Base-by-base conservation (phyloP, 1,139 yeast species). In the Suhomyces atakaporum region DNA sequence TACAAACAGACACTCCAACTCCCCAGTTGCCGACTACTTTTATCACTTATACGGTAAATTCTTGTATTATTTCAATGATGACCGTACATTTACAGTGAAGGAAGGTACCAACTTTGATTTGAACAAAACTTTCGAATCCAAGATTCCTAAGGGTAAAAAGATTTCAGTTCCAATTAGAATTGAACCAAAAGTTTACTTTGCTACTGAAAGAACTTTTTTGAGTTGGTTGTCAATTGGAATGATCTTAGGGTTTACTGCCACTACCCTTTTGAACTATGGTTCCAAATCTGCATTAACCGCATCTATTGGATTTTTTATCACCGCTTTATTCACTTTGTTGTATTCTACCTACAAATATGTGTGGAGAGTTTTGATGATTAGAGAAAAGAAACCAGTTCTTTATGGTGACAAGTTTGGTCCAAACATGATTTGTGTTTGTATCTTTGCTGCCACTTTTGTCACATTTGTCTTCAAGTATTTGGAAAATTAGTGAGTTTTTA, bases 341-440 rank as follows among this genome's bases (percentile, higher is more conserved):
- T 90, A 90, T 60, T 77, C 96, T n/a, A 75, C 85, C 13, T 76
- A 71, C 49, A 76, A 78, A 52, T 92, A 89, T 62, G 64, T 89
- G 31, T 84, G 86, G 81, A 79, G 98, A 63, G 92, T 89, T 7
- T 60, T 80, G 36, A 83, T 83, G 60, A 88, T 92, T 50, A 79
- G 98, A 56, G 76, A 79, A 46, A 87, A 88, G 68, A 79, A 79
- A 45, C 88, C 94, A 1, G 86, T 81, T 20, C 77, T 86, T 45
- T 92, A 92, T 55, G 96, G 87, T 49, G 98, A 92, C 63, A 79
- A 75, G 53, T 60, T 82, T 48, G 98, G 98, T 1, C 97, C 97
- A 14, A 83, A 84, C 45, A 72, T 81, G 60, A 79, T 92, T 39
- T 90, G 97, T 67, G 62, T 66, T 16, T 84, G 84, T 37, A 69